Conservation (phyloP, 257 asterid genomes). For the Solanum bulbocastanum region DNA sequence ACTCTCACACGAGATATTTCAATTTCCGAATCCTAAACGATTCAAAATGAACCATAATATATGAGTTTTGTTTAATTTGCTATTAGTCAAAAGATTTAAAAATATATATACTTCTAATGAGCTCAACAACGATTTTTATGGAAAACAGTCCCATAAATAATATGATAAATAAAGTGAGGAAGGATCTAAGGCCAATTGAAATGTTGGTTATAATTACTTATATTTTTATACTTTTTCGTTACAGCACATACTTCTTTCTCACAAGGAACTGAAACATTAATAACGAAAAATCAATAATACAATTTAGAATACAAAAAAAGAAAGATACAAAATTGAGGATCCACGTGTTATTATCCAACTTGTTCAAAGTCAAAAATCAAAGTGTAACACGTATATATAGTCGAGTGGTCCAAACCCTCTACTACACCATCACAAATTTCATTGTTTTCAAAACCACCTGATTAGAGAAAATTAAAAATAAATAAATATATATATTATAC, state of each 20-base stretch:
- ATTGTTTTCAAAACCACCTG: neutral
- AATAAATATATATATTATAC: no score
- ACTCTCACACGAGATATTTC: neutral
- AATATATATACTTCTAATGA: neutral
- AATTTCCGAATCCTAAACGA: neutral
- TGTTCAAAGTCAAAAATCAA: neutral
- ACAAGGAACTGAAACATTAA: neutral
- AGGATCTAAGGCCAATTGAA: neutral
- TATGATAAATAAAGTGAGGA: no score
- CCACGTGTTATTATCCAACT: slow-evolving; percentile 6
- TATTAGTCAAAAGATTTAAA: neutral
- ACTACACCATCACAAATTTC: neutral
- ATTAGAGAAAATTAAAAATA: no score
- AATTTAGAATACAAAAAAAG: no score
- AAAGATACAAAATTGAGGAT: neutral
- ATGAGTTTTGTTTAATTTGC: neutral
- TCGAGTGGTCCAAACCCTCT: neutral
- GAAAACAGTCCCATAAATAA: neutral
- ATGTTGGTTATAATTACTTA: neutral
- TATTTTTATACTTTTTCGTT: neutral
- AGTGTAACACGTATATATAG: neutral
- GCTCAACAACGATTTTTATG: neutral
- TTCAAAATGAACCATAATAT: neutral
- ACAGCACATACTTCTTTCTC: neutral
- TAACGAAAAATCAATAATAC: neutral